Evolutionary conservation across 108 stramenopile genomes (phyloP).

Genomic region (Nitzschia sp.): DNA sequence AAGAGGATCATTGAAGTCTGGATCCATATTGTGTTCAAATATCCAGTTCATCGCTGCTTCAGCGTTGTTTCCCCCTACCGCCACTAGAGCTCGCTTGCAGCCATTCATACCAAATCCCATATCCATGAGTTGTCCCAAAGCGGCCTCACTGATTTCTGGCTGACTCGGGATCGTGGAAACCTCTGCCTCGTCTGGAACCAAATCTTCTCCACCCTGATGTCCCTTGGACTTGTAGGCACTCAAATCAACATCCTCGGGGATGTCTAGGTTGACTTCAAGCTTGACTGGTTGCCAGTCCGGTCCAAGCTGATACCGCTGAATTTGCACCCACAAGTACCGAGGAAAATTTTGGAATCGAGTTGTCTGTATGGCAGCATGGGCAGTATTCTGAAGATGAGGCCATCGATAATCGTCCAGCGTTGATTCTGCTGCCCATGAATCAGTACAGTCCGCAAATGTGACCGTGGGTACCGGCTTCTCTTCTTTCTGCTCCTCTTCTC

Average conservation of each 20-base stretch:
- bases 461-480: slow-evolving; percentile 79
- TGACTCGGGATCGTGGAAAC: slow-evolving; percentile 31
- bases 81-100: slow-evolving; percentile 88
- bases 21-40: slow-evolving; percentile 92
- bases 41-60: slow-evolving; percentile 99
- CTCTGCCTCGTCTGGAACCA: slow-evolving; percentile 75
- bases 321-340: slow-evolving; percentile 90
- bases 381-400: slow-evolving; percentile 64
- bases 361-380: slow-evolving; percentile 54
- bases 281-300: slow-evolving; percentile 94
- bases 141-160: slow-evolving; percentile 70
- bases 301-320: slow-evolving; percentile 92
- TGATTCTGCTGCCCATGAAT: slow-evolving; percentile 71
- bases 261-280: slow-evolving; percentile 92
- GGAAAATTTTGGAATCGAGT: slow-evolving; percentile 89
- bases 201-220: slow-evolving; percentile 82
- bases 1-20: slow-evolving; percentile 96
- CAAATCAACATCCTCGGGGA: slow-evolving; percentile 89
- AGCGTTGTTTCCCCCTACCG: slow-evolving; percentile 85
- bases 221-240: slow-evolving; percentile 60
- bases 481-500: slow-evolving; percentile 52
- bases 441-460: slow-evolving; percentile 82
- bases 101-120: slow-evolving; percentile 98
- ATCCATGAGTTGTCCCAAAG: slow-evolving; percentile 89
- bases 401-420: slow-evolving; percentile 79